Conservation (phyloP, 2,329 filamentous ascomycete species). For the Pseudogymnoascus sp. region DNA sequence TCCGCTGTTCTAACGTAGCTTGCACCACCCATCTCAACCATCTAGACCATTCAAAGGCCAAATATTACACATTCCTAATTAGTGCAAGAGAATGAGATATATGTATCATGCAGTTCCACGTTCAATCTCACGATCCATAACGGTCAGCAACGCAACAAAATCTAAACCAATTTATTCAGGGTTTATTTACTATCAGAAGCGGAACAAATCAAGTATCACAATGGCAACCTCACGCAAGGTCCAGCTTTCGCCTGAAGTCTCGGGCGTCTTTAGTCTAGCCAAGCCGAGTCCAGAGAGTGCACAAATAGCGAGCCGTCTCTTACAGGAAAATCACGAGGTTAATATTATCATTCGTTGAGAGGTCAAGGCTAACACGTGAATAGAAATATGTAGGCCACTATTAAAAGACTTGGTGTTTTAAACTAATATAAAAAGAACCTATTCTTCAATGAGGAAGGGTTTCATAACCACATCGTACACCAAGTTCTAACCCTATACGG, state of each 20-base stretch:
- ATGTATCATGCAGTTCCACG: background rate
- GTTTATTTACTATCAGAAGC: background rate
- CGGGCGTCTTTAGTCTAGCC: slow-evolving; percentile 40
- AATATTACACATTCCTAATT: background rate
- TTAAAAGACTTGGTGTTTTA: slow-evolving; percentile 20
- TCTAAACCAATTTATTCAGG: background rate
- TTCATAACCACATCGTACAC: slow-evolving; percentile 80
- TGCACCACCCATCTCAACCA: background rate
- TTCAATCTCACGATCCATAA: background rate
- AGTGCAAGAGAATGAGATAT: background rate
- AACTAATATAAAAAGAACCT: slow-evolving; percentile 65
- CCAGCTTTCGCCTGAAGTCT: slow-evolving; percentile 38
- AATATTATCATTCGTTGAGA: slow-evolving; percentile 6
- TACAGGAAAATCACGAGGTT: slow-evolving; percentile 67
- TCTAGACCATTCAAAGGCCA: slow-evolving; percentile 1
- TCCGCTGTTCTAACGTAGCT: background rate
- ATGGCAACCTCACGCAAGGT: slow-evolving; percentile 34
- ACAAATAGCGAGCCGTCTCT: slow-evolving; percentile 51
- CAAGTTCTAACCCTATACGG: slow-evolving; percentile 70
- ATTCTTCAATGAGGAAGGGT: slow-evolving; percentile 68
- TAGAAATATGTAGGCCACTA: slow-evolving; percentile 5
- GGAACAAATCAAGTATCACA: background rate
- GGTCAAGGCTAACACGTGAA: slow-evolving; percentile 8
- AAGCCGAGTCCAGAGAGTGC: slow-evolving; percentile 51
- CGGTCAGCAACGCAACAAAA: background rate